Conservation (phyloP, 2,329 filamentous ascomycete genomes). For the Cordyceps cicadae region DNA sequence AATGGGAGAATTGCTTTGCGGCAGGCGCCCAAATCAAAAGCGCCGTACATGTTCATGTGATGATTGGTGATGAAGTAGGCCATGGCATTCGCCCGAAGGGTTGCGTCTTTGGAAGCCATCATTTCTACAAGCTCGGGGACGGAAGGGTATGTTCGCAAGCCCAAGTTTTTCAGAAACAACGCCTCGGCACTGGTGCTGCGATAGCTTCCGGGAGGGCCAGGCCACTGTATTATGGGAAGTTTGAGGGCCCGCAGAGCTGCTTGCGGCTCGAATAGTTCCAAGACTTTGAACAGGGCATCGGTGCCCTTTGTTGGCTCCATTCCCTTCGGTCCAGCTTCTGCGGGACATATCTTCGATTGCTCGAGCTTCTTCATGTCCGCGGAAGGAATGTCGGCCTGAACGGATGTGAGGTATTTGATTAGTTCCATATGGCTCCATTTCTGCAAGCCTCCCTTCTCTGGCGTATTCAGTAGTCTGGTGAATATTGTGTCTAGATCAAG, state of each 20-base stretch:
- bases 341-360: conserved; percentile 72
- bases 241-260: conserved; percentile 59
- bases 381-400: conserved; percentile 76
- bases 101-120: conserved; percentile 55
- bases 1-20: conserved; percentile 62
- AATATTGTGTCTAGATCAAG: conserved; percentile 93
- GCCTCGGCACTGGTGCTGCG: conserved; percentile 61
- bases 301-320: conserved; percentile 46
- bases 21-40: conserved; percentile 49
- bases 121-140: conserved; percentile 69
- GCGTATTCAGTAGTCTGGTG: conserved; percentile 63
- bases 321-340: conserved; percentile 53
- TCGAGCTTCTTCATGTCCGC: conserved; percentile 74
- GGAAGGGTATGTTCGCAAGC: conserved; percentile 62
- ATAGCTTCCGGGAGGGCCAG: conserved; percentile 55
- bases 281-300: conserved; percentile 57
- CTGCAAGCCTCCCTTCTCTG: conserved; percentile 43
- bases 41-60: conserved; percentile 65
- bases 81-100: conserved; percentile 61
- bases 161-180: conserved; percentile 63
- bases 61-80: conserved; percentile 77
- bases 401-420: conserved; percentile 87
- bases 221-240: conserved; percentile 76
- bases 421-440: conserved; percentile 92
- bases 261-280: conserved; percentile 74